Percentiles rank a stretch among this genome's conserved stretches.
Conservation (phyloP, 164 flowering plant species). For the Buxus sempervirens region DNA sequence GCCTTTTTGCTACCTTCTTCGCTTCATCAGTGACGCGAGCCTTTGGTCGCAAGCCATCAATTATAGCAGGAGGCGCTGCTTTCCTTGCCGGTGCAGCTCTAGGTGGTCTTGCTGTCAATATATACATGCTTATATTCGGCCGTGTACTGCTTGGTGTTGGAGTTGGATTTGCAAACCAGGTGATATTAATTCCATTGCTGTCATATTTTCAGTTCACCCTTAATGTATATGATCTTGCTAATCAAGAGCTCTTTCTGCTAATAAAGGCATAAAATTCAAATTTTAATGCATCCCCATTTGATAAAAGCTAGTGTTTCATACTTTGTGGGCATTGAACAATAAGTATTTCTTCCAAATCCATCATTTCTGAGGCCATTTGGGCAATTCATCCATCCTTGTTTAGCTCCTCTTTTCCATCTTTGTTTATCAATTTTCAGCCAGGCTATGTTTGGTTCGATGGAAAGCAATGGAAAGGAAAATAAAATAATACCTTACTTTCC, state of each 20-base stretch:
- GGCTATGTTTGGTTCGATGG: no score
- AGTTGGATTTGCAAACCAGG: slow-evolving; percentile 79
- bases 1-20: slow-evolving; percentile 43
- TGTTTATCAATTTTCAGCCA: no score
- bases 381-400: no score
- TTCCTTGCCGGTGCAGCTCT: slow-evolving; percentile 59
- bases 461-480: no score
- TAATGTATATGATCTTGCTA: not conserved
- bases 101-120: slow-evolving; percentile 46
- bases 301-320: no score
- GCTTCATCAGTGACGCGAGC: slow-evolving; percentile 45
- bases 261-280: not conserved
- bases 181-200: slow-evolving; percentile 11
- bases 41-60: slow-evolving; percentile 56
- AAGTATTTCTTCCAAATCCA: no score
- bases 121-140: slow-evolving; percentile 57
- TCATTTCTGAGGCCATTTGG: no score
- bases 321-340: no score
- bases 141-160: slow-evolving; percentile 72
- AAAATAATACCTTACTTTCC: no score
- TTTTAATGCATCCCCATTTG: not conserved
- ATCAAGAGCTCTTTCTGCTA: not conserved
- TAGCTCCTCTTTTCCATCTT: no score
- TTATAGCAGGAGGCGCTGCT: slow-evolving; percentile 47
- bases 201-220: not conserved